These are phyloP conservation scores for Tilletia horrida DNA, from an alignment of 1,284 basidiomycete genomes.

Conservation along the genomic window DNA sequence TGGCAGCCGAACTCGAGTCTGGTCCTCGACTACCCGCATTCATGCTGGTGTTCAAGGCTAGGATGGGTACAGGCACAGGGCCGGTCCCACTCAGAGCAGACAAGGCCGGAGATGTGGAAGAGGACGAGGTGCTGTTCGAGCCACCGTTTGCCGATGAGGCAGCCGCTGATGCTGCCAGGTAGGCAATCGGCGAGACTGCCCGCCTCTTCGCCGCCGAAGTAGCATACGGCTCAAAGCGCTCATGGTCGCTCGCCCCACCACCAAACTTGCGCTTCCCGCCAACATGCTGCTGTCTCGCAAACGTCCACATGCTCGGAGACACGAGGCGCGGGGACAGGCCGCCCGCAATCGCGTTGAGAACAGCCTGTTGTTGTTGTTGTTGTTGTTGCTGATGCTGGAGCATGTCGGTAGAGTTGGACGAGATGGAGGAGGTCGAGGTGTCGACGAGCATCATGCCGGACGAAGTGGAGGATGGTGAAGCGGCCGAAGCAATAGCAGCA, in stretches of 20 bases:
- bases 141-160: background rate
- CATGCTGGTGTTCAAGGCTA: conserved; percentile 21
- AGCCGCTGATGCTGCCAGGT: background rate
- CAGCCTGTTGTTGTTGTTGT: background rate
- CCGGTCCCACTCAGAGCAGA: background rate
- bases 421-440: no score
- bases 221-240: conserved; percentile 36
- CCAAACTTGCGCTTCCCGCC: conserved; percentile 31
- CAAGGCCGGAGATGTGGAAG: background rate
- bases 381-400: background rate
- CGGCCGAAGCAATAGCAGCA: no score
- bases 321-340: background rate
- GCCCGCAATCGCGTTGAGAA: background rate
- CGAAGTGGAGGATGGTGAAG: no score
- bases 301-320: conserved; percentile 8
- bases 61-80: conserved; percentile 17
- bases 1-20: background rate
- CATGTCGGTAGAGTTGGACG: background rate
- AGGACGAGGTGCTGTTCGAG: background rate
- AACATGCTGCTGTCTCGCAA: background rate
- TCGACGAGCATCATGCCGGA: no score
- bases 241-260: conserved; percentile 23
- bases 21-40: no score
- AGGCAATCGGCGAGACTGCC: conserved; percentile 34
- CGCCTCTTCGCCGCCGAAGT: conserved; percentile 31